Base-by-base conservation (phyloP, 2,329 filamentous ascomycete genomes). In the Tolypocladium ophioglossoides region DNA sequence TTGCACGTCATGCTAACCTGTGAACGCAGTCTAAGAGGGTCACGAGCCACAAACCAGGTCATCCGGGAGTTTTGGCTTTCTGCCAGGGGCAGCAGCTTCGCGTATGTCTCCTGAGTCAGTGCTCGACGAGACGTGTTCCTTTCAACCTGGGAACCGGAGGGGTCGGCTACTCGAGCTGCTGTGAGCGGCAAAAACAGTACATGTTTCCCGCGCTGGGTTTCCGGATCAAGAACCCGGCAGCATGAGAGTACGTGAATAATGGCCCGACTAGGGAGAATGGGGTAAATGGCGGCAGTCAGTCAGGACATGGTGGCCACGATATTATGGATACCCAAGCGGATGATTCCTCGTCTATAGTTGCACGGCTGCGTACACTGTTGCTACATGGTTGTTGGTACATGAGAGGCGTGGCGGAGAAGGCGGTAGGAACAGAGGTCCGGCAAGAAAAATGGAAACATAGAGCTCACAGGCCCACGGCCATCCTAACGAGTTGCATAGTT, bases 61-160 rank as follows among this genome's bases (percentile, higher is more conserved):
- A 80, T 89, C 3, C 78, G 81, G 55, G 84, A 88, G 34, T 90
- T 90, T 64, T 91, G 85, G 83, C 70, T 88, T n/a, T 75, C 78
- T 2, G 85, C 84, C 57, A 75, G 86, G 57, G 80, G 80, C 8
- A 76, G 77, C 0, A 82, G 73, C 61, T 85, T 84, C 67, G 73
- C 80, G 10, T 85, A 85, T 67, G 77, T 73, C 50, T 83, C 81
- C 47, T 84, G 61, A 63, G 10, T 4, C 20, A 20, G 10, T 12
- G 10, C 44, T 34, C 27, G 27, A 5, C 12, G 7, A 24, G 22
- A 16, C 14, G n/a, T 16, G 22, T 24, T 16, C 2, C 11, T 24
- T 12, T 44, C 20, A 12, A 24, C 22, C 40, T 24, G 1, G 12
- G 22, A 16, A 24, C 20, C 2, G 5, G 40, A 44, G 5, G 20